Base-by-base conservation (phyloP, 1,139 yeast species). In the Geotrichum europaeum region DNA sequence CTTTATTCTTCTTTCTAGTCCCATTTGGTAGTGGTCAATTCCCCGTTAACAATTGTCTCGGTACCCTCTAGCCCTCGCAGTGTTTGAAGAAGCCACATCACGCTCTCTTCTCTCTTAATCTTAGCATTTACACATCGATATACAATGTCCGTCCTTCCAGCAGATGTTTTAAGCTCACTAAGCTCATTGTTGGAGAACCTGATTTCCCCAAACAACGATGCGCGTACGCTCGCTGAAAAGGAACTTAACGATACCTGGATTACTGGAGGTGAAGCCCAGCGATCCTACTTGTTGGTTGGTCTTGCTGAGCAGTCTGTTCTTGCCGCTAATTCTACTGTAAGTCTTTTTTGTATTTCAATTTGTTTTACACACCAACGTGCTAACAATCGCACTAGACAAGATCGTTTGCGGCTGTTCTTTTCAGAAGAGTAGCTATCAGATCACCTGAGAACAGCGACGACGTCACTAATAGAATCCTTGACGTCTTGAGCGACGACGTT, bases 401-500 rank as follows among this genome's bases (percentile, higher is more conserved):
- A 64, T 81, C 91, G 0, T 89, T 89, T 71, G 78, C 92, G 20
- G 96, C 98, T 1, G 97, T 94, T 40, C 76, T 94, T 65, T 89
- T 94, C 72, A 83, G 99, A 74, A 84, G 97, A 69, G 82, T 90
- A 64, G 91, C 96, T 18, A 82, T 88, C 61, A 87, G 88, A 69
- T 83, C 90, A 1, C 92, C 95, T 4, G 82, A 81, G 65, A 83
- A 81, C 69, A 73, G 75, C 69, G 76, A 81, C 24, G 80, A 84
- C 52, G 86, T 86, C 60, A 82, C 88, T 49, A 89, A 90, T 61
- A 83, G 96, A 72, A 86, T 92, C 55, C 82, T 91, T 63, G 96
- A 94, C 30, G 83, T 82, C 50, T 78, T 90, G 32, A 78, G 84
- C 62, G 82, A 80, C 50, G 81, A 80, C 10, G 87, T 85, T 1